Percentiles rank a stretch among this genome's conserved stretches.
These are phyloP conservation scores for Pythium rhizo-oryzae DNA, from an alignment of 352 stramenopile genomes.

Conservation along the genomic window DNA sequence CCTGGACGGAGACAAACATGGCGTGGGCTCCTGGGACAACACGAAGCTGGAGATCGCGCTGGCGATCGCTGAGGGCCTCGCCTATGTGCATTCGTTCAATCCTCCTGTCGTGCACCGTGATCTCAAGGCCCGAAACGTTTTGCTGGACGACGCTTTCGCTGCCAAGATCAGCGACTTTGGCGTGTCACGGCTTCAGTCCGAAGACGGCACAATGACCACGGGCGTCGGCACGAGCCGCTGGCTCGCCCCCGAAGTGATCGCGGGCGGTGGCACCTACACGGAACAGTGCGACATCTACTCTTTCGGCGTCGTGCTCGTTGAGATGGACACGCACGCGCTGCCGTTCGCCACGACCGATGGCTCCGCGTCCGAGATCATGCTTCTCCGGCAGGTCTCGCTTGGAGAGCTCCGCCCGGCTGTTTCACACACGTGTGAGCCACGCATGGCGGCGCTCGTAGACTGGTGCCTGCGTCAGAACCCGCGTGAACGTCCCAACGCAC, in stretches of 20 bases:
- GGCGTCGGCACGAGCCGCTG: neutral
- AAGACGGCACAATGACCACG: constrained; percentile 1
- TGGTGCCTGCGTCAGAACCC: neutral
- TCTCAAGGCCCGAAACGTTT: neutral
- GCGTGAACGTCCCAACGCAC: neutral
- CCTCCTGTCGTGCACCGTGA: constrained; percentile 1
- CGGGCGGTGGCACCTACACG: neutral
- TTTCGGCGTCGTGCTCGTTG: constrained; percentile 47
- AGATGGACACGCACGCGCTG: neutral
- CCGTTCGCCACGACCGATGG: neutral
- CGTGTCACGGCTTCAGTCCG: neutral
- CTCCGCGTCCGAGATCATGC: neutral
- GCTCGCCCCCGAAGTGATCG: neutral
- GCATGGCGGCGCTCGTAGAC: neutral
- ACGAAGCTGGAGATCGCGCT: neutral
- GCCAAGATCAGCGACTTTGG: constrained; percentile 10
- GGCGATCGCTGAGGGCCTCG: constrained; percentile 1
- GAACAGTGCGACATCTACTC: constrained; percentile 51
- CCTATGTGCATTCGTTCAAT: neutral
- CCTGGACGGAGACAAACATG: neutral
- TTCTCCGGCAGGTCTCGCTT: neutral
- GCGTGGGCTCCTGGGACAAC: neutral
- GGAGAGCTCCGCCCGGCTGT: neutral
- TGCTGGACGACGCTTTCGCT: neutral
- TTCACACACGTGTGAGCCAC: neutral